Conservation (phyloP, 176 grass and related monocot species). For the Panicum miliaceum region DNA sequence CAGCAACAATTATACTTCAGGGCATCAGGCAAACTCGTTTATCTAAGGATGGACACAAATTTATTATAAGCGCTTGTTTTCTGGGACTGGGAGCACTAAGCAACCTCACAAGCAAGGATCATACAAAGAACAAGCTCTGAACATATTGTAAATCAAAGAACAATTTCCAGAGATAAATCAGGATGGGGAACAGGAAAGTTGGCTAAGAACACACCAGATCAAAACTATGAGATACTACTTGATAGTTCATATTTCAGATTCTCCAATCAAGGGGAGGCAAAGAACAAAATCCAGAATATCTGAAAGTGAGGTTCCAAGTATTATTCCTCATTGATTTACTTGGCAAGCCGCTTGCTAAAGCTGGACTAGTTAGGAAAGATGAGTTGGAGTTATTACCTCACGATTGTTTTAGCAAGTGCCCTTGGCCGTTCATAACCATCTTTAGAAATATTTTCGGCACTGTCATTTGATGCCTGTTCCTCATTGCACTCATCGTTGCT, state of each 20-base stretch:
- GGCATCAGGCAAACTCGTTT: neutral
- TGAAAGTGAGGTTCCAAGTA: constrained; percentile 7
- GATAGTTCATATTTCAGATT: neutral
- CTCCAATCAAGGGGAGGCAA: neutral
- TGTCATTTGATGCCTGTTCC: constrained; percentile 41
- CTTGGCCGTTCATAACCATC: constrained; percentile 43
- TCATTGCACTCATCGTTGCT: constrained; percentile 14
- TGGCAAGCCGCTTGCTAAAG: constrained; percentile 11
- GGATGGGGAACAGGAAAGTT: neutral
- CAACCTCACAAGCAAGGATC: constrained; percentile 4
- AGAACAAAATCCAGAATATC: constrained; percentile 6
- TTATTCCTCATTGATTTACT: constrained; percentile 12
- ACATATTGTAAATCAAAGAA: constrained; percentile 11
- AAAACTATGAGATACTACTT: neutral
- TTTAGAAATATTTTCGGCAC: constrained; percentile 37
- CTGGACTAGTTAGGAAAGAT: constrained; percentile 19
- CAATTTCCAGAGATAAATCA: neutral
- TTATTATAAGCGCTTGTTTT: neutral
- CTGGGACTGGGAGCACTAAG: constrained; percentile 18
- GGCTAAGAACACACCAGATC: constrained; percentile 16
- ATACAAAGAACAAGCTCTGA: constrained; percentile 22
- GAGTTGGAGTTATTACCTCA: constrained; percentile 48
- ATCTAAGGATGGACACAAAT: neutral
- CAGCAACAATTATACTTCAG: neutral
- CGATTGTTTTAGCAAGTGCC: constrained; percentile 49